Base-by-base conservation (phyloP, 495 filamentous ascomycete species). In the Trichoderma erinaceum region DNA sequence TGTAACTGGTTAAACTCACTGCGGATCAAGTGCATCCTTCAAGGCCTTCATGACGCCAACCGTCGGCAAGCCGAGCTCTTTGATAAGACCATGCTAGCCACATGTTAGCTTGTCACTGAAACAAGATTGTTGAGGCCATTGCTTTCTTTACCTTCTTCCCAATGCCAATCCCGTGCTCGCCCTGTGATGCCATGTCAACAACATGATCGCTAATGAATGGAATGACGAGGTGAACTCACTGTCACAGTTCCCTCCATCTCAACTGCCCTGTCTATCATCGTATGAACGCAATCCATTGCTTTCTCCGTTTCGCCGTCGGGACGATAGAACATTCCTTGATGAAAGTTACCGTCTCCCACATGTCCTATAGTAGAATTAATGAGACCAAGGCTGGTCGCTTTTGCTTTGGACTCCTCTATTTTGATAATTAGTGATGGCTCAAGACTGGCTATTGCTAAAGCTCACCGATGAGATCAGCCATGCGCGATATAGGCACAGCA, bases 301-400 rank as follows among this genome's bases (percentile, higher is more conserved):
- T 70, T 72, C n/a, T 52, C 46, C 67, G 43, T 73, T 56, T 78
- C 74, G 23, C 46, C 43, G 8, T 52, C 61, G 11, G 75, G 73
- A 44, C 78, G 69, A 21, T 78, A 78, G 65, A 76, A 68, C 72
- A 78, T 73, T 21, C 72, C 71, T 23, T 75, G 72, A 56, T 78
- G 77, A 68, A 78, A 78, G 38, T 78, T 78, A 0, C 75, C 77
- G 32, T 77, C 75, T 15, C 91, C 90, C 32, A 91, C 85, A 70
- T 92, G 90, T n/a, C 89, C 90, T 2, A 93, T 82, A 43, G 90
- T 87, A 72, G 83, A 86, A 25, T 75, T 43, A 84, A 78, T 43
- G 89, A 78, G 66, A 16, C 56, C 56, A 21, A 16, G 25, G 13
- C 0, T 0, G 35, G 25, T 32, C 3, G 56, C 56, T 10, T 89